Conservation (phyloP, 139 green algal genomes). For the Chlorella sorokiniana region DNA sequence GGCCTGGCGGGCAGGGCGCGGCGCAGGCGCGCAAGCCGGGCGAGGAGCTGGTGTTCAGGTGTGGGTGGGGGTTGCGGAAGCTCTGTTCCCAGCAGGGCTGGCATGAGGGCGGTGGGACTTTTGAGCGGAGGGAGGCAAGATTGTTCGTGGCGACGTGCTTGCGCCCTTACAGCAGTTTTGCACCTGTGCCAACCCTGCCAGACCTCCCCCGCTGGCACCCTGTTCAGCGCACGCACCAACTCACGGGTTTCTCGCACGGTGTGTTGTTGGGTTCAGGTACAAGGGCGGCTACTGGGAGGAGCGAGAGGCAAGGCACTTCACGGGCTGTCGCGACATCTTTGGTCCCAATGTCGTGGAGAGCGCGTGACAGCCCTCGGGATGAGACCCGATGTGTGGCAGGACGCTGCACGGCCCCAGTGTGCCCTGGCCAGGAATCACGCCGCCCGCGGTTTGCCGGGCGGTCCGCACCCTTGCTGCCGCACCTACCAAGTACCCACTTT, state of each 20-base stretch:
- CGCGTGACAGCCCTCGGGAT: background rate
- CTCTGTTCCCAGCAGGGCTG: no score
- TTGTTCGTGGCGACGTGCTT: no score
- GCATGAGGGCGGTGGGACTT: background rate
- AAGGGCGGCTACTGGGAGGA: conserved; percentile 73
- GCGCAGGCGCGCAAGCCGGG: conserved; percentile 3
- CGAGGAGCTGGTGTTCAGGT: conserved; percentile 45
- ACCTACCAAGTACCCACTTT: no score
- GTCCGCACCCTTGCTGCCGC: no score
- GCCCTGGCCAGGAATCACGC: no score
- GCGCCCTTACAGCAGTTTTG: no score
- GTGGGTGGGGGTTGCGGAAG: background rate
- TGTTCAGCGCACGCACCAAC: no score
- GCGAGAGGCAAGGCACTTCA: conserved; percentile 50
- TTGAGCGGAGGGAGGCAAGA: background rate
- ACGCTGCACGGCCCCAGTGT: no score
- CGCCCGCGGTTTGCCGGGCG: no score
- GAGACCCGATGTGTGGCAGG: no score
- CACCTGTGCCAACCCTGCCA: no score
- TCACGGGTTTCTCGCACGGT: background rate
- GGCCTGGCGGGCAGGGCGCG: background rate
- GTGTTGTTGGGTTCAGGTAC: conserved; percentile 40
- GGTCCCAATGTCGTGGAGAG: conserved; percentile 19
- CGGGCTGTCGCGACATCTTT: conserved; percentile 76
- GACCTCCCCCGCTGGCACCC: no score